Evolutionary conservation across 805 yeast genomes (phyloP), one percentile per base, ranked within the genome.

Genomic region (Candida taoyuanica): DNA sequence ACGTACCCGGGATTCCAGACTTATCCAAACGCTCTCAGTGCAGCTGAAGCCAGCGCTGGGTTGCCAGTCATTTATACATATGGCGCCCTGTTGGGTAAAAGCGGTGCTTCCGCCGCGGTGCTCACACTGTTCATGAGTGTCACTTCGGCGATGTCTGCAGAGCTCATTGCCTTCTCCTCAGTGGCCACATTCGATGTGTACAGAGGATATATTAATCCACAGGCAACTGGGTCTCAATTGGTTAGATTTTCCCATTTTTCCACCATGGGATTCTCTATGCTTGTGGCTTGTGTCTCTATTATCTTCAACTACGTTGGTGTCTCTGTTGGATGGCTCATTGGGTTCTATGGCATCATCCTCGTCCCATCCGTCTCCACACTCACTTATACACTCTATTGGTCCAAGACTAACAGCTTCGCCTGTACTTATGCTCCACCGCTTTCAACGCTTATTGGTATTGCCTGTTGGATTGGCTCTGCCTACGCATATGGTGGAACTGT

Each of bases 1-100:
- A 39, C 39, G 4, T 55, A 56, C 29, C 66, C 68, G 8, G 59
- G 43, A 0, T 65, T 61, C 23, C 46, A 55, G 33, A 68, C 75
- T 0, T 71, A 62, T 52, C 76, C 76, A n/a, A 42, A 59, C 24
- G 50, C 37, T 17, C 53, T 73, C 43, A 51, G 64, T 6, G 39
- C 55, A 0, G 56, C 47, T 4, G 71, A 72, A 39, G 65, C 70
- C 24, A 54, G 53, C 36, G 63, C 64, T 2, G 70, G 70, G 13
- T 36, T 67, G 34, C 65, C 69, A 4, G 56, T 67, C 5, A 53
- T 60, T 15, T 62, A 60, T 42, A 67, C 64, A 2, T 43, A 58
- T 42, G 59, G 73, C 16, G 85, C 89, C 37, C 48, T 68, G 4
- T 48, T 68, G 20, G 73, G 73, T n/a, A 59, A 54, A 31, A 47